Base-by-base conservation (phyloP, 345 rosid genomes). In the Ceriops decandra region DNA sequence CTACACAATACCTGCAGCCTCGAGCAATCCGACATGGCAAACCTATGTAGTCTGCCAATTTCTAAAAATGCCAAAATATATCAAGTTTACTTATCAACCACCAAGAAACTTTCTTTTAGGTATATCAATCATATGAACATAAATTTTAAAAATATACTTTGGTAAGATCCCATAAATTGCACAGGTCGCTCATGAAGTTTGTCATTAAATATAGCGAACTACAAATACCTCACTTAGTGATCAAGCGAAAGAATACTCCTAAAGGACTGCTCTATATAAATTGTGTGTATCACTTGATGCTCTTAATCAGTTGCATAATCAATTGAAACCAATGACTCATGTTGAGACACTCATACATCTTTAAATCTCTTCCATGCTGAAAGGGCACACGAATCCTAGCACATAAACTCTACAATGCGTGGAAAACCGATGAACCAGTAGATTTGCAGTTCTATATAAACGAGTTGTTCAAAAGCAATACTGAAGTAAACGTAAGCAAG, bases 21-120 rank as follows among this genome's bases (percentile, higher is more conserved):
- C 84, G 84, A 79, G 98, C 98, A 63, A 93, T 93, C 81, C 98
- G 89, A 76, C 98, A 93, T 20, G 98, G 98, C 80, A 93, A 85
- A 54, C 98, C 98, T 67, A 93, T 85, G 75, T 66, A 81, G 71
- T 93, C 98, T 27, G 98, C 98, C 89, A 93, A 82, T 84, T 89
- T 93, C 98, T 93, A 92, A 82, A 85, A 0, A 66, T 52, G 27
- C 38, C 56, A 78, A 71, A 38, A 68, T 20, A 67, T 9, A 68
- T 20, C 56, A 33, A 35, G 60, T 24, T 79, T 59, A 63, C 64
- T 53, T 17, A 38, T 63, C 53, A 54, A 59, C 46, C 21, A n/a
- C 35, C 3, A 13, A 17, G 16, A 62, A 28, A 17, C 20, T 22
- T 6, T 2, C 7, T 16, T 24, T 9, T 21, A 11, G 3, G 5